phyloP scores from a whole-genome alignment of 805 yeast species.

The Metschnikowia noctiluminum region DNA sequence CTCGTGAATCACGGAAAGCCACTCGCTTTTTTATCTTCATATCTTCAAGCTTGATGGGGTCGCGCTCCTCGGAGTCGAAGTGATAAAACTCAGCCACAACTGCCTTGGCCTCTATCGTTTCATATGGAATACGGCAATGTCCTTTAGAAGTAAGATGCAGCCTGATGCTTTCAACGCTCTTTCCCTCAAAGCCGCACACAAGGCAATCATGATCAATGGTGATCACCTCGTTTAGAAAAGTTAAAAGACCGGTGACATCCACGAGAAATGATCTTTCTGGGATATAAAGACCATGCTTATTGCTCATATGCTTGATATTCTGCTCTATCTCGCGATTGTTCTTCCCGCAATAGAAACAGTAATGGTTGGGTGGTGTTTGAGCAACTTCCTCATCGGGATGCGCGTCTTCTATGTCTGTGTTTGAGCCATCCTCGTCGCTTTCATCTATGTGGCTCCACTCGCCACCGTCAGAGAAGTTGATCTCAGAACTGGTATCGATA shows the following conservation, averaged over 20 bases:
- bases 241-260: conserved; percentile 38
- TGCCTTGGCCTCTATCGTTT: conserved; percentile 35
- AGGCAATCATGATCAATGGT: conserved; percentile 42
- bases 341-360: conserved; percentile 57
- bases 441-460: conserved; percentile 18
- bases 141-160: conserved; percentile 44
- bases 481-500: conserved; percentile 50
- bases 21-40: conserved; percentile 23
- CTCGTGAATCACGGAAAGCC: conserved; percentile 22
- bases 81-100: conserved; percentile 38
- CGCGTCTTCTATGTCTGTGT: conserved; percentile 32
- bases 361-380: conserved; percentile 44
- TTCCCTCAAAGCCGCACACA: conserved; percentile 44
- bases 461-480: conserved; percentile 30
- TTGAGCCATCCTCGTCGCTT: conserved; percentile 16
- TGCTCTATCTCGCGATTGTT: conserved; percentile 51
- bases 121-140: conserved; percentile 46
- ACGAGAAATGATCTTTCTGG: conserved; percentile 40
- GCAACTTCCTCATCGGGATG: conserved; percentile 23
- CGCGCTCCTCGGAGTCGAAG: conserved; percentile 23
- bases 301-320: conserved; percentile 47
- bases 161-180: conserved; percentile 37
- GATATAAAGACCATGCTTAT: conserved; percentile 43
- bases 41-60: conserved; percentile 2
- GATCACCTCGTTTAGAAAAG: conserved; percentile 36